These are phyloP conservation scores for Neonothopanus nambi DNA, from an alignment of 1,284 basidiomycete genomes.

Conservation along the genomic window DNA sequence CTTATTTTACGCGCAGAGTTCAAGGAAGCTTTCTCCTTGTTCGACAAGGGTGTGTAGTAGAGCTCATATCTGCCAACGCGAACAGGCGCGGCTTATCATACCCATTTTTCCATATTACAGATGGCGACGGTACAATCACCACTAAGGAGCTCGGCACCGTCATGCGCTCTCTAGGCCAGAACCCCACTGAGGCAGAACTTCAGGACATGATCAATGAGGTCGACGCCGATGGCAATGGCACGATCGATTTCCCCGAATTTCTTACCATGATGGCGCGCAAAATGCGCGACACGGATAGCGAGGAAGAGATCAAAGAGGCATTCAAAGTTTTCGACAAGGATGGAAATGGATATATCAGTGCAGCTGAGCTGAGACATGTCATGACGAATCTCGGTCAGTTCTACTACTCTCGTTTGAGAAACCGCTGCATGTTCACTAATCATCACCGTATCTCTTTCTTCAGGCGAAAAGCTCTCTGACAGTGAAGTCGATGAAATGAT, in stretches of 20 bases:
- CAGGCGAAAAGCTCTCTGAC: conserved; percentile 91
- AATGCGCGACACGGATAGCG: conserved; percentile 85
- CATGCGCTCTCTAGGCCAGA: conserved; percentile 96
- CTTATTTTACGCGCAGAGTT: conserved; percentile 49
- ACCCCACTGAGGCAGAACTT: conserved; percentile 94
- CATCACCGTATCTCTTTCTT: no score
- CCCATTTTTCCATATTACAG: conserved; percentile 42
- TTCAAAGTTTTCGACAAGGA: conserved; percentile 83
- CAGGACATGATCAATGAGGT: conserved; percentile 98
- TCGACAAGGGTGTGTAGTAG: conserved; percentile 83
- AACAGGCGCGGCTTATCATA: neutral
- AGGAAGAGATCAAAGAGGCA: conserved; percentile 71
- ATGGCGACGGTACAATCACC: conserved; percentile 97
- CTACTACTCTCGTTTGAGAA: conserved; percentile 2
- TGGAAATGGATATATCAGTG: conserved; percentile 72
- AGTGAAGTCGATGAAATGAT: conserved; percentile 98
- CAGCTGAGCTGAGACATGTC: conserved; percentile 79
- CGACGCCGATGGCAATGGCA: conserved; percentile 74
- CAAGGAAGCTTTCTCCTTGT: conserved; percentile 92
- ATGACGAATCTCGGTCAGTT: conserved; percentile 88
- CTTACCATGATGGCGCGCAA: conserved; percentile 79
- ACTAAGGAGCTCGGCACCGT: conserved; percentile 95
- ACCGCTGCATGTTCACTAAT: conserved; percentile 11
- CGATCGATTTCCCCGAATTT: conserved; percentile 92
- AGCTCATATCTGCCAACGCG: neutral